Percentiles rank a stretch among this genome's conserved stretches.
These are phyloP conservation scores for Gastrolobium bilobum DNA, from an alignment of 306 rosid genomes.

Conservation along the genomic window DNA sequence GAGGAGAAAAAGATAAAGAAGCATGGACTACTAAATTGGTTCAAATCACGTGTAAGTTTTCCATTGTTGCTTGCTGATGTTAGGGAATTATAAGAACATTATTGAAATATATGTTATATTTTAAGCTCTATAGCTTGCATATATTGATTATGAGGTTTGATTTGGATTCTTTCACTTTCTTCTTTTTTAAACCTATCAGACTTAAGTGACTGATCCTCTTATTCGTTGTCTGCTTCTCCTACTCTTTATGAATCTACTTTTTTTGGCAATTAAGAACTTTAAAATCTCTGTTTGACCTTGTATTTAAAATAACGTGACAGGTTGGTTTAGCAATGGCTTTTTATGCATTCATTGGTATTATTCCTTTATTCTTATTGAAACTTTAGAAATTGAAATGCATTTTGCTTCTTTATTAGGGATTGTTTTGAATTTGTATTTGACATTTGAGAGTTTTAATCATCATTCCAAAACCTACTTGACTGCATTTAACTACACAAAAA, in stretches of 20 bases:
- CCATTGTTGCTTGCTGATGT: conserved; percentile 29
- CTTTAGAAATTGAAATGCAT: conserved; percentile 22
- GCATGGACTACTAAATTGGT: conserved; percentile 95
- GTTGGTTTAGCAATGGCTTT: conserved; percentile 37
- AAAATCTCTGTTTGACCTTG: conserved; percentile 9
- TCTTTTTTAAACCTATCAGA: conserved; percentile 16
- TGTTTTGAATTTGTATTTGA: conserved; percentile 29
- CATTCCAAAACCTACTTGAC: conserved; percentile 5
- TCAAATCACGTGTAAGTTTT: conserved; percentile 85
- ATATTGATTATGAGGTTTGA: conserved; percentile 36
- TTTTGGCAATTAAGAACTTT: conserved; percentile 20
- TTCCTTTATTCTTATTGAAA: neutral
- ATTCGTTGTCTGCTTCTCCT: conserved; percentile 39
- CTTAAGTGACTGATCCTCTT: conserved; percentile 31
- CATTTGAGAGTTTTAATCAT: conserved; percentile 28
- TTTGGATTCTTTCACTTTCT: conserved; percentile 36
- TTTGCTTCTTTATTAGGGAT: conserved; percentile 31
- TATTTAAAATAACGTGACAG: conserved; percentile 4
- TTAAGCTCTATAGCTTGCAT: conserved; percentile 35
- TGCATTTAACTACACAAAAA: conserved; percentile 19
- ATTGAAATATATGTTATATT: conserved; percentile 20
- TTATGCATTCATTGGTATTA: conserved; percentile 32
- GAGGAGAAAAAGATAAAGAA: conserved; percentile 90
- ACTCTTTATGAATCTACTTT: conserved; percentile 9
- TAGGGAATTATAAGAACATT: conserved; percentile 15